These are phyloP conservation scores for Pseudogymnoascus sp. DNA, from an alignment of 2,329 filamentous ascomycete species.

Conservation along the genomic window DNA sequence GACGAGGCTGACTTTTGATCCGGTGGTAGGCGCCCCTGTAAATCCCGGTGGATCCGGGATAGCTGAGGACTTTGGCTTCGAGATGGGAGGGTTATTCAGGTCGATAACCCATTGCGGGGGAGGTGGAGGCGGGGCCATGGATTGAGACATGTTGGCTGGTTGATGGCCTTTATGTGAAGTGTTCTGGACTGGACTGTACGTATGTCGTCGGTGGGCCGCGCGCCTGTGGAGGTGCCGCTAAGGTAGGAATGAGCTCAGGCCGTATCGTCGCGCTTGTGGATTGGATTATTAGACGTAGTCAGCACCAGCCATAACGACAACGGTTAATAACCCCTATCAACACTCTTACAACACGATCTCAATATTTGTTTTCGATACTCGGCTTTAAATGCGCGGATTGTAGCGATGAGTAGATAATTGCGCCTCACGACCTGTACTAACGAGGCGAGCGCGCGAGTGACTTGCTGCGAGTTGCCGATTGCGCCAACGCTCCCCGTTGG, in stretches of 20 bases:
- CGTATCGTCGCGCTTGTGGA: slow-evolving; percentile 8
- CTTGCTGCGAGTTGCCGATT: slow-evolving; percentile 2
- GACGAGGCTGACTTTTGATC: slow-evolving; percentile 45
- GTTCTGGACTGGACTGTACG: slow-evolving; percentile 1
- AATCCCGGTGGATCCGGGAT: slow-evolving; percentile 85
- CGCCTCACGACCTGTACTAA: slow-evolving; percentile 2
- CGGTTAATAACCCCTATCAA: not conserved
- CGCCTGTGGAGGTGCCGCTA: slow-evolving; percentile 8
- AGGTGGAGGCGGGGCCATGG: slow-evolving; percentile 33
- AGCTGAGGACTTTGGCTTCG: slow-evolving; percentile 55
- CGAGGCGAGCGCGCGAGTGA: not conserved
- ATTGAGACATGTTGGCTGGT: slow-evolving; percentile 18
- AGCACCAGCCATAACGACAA: not conserved
- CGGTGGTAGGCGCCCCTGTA: slow-evolving; percentile 37
- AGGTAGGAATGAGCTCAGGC: slow-evolving; percentile 3
- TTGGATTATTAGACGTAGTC: slow-evolving; percentile 6
- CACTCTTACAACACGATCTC: not conserved
- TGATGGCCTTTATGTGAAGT: slow-evolving; percentile 1
- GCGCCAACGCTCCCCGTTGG: slow-evolving; percentile 9
- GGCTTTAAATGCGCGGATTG: not conserved
- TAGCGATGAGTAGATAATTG: slow-evolving; percentile 4
- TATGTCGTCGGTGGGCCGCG: slow-evolving; percentile 2
- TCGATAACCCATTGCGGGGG: slow-evolving; percentile 77
- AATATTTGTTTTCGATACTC: not conserved
- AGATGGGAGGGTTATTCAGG: slow-evolving; percentile 59